phyloP scores from a whole-genome alignment of 2,329 filamentous ascomycete species.

The Colletotrichum tanaceti region DNA sequence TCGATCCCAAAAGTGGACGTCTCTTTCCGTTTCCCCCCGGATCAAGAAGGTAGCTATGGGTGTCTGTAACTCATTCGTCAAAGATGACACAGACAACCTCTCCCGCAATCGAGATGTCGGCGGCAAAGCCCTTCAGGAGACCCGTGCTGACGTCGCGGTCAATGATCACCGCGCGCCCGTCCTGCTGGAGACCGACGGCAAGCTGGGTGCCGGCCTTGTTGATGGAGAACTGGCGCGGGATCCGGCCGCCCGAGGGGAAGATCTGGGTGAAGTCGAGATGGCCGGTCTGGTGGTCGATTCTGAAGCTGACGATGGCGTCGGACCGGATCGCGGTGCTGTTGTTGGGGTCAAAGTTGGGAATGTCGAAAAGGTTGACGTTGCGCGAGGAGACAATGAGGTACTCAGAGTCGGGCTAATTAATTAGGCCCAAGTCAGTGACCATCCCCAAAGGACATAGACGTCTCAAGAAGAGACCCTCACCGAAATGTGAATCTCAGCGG shows the following conservation, averaged over 20 bases:
- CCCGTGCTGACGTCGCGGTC: slow-evolving; percentile 69
- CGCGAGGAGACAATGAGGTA: slow-evolving; percentile 77
- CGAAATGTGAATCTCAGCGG: slow-evolving; percentile 68
- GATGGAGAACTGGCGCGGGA: slow-evolving; percentile 75
- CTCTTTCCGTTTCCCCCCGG: too few species aligned
- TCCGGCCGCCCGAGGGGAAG: slow-evolving; percentile 70
- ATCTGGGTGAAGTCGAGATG: slow-evolving; percentile 66
- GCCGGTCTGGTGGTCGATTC: slow-evolving; percentile 64
- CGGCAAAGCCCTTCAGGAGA: slow-evolving; percentile 60
- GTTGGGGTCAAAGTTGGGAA: slow-evolving; percentile 55
- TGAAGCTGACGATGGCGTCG: slow-evolving; percentile 73
- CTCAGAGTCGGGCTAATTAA: slow-evolving; percentile 64
- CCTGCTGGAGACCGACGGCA: slow-evolving; percentile 74
- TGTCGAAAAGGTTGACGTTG: slow-evolving; percentile 65
- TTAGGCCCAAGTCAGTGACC: not conserved
- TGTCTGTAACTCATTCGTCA: slow-evolving; percentile 51
- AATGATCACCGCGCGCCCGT: slow-evolving; percentile 70
- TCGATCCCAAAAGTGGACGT: too few species aligned
- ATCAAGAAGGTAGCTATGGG: too few species aligned
- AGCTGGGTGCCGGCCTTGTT: slow-evolving; percentile 72
- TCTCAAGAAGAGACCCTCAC: slow-evolving; percentile 54
- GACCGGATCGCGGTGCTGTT: slow-evolving; percentile 58
- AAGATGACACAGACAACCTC: slow-evolving; percentile 61
- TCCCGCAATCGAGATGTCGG: slow-evolving; percentile 55
- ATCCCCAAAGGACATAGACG: not conserved